Base-by-base conservation (phyloP, 805 yeast genomes). In the Brettanomyces naardenensis region DNA sequence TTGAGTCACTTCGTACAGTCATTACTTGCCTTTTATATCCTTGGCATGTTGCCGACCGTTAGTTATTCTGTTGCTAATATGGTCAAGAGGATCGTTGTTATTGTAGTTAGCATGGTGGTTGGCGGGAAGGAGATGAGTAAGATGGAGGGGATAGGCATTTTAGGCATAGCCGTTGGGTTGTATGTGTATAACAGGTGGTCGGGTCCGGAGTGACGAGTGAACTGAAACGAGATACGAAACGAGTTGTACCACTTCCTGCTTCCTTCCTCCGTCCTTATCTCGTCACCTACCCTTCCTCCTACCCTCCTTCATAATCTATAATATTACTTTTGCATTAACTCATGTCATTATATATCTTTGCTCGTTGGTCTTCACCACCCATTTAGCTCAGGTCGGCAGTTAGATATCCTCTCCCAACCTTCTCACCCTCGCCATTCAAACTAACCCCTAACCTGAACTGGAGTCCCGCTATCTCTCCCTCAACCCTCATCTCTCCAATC, bases 81-180 rank as follows among this genome's bases (percentile, higher is more conserved):
- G 73, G 73, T 88, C 75, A 88, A 88, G 61, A 75, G 95, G 51
- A 82, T 88, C n/a, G 82, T 85, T 1, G 75, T 88, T 22, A 87
- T 88, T 31, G 70, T 81, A 2, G 80, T 80, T 1, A 84, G 95
- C 49, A 83, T 89, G 64, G 41, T 81, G 29, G 73, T 71, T 66
- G 71, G 68, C 27, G 80, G 80, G 19, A 70, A 68, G 18, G 47
- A 52, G 14, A 58, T 78, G n/a, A 61, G 74, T 2, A 36, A 59
- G 1, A 52, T 59, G 17, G 85, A 80, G 26, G 11, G 7, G 10
- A 7, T 23, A 23, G 26, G 26, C 26, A 23, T 23, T 23, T 11
- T 23, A 9, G 10, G 11, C 10, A 23, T 23, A 9, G 26, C 10
- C 11, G 26, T 23, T 7, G 26, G 26, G 26, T 23, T 23, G 11